phyloP scores from a whole-genome alignment of 2,329 filamentous ascomycete species.

The Xylariomycetidae sp. region DNA sequence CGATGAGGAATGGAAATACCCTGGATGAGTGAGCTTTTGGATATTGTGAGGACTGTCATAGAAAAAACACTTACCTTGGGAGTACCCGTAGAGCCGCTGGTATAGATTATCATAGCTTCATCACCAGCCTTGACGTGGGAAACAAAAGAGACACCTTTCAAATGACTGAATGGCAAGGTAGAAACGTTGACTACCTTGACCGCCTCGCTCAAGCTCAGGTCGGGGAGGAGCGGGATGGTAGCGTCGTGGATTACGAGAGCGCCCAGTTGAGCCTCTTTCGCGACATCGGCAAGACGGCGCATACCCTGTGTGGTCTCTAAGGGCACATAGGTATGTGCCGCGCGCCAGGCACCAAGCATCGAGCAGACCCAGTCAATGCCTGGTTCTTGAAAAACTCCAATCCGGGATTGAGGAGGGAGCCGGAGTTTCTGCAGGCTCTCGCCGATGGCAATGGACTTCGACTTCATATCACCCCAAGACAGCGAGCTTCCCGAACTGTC shows the following conservation, averaged over 20 bases:
- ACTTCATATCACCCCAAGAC: no score
- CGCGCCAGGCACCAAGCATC: conserved; percentile 35
- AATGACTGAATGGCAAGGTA: no score
- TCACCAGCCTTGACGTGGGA: no score
- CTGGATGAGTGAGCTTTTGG: no score
- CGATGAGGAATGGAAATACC: neutral
- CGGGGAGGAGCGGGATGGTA: conserved; percentile 3
- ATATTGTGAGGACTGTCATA: no score
- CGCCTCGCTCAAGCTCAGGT: conserved; percentile 10
- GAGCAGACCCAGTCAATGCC: conserved; percentile 29
- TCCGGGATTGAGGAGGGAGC: conserved; percentile 5
- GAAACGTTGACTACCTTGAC: conserved; percentile 1
- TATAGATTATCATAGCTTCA: neutral
- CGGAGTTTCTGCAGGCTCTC: conserved; percentile 13
- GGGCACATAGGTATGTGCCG: conserved; percentile 35
- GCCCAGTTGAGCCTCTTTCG: conserved; percentile 21
- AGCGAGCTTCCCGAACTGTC: no score
- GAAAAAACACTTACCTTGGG: no score
- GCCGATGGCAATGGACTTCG: no score
- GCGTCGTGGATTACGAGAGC: conserved; percentile 14
- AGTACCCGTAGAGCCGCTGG: neutral
- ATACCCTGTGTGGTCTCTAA: conserved; percentile 30
- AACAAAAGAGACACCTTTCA: no score
- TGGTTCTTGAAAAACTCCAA: conserved; percentile 37
- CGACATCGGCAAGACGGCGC: conserved; percentile 26